Percentiles rank a stretch among this genome's conserved stretches.
These are phyloP conservation scores for Achlya hypogyna DNA, from an alignment of 352 stramenopile genomes.

Conservation along the genomic window DNA sequence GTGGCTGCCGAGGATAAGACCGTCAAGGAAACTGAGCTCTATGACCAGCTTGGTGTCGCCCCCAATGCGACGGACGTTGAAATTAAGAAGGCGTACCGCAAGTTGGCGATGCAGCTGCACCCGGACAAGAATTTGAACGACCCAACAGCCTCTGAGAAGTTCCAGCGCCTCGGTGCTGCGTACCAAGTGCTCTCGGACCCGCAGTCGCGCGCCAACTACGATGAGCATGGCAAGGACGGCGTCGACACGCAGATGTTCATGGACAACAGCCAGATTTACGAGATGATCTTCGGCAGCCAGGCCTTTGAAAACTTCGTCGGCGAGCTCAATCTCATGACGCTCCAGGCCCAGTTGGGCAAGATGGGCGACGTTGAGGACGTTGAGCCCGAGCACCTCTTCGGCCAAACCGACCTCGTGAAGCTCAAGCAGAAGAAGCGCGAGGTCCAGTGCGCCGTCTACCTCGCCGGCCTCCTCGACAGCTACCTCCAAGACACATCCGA, in stretches of 20 bases:
- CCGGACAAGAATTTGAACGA: constrained; percentile 61
- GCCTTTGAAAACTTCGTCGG: constrained; percentile 68
- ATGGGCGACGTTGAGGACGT: constrained; percentile 34
- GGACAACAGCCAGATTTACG: constrained; percentile 44
- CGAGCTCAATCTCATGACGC: constrained; percentile 45
- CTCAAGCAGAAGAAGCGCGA: constrained; percentile 28
- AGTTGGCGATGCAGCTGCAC: constrained; percentile 55
- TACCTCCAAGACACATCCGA: constrained; percentile 19
- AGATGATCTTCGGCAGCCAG: constrained; percentile 77
- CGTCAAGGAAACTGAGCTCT: constrained; percentile 57
- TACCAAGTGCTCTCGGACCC: constrained; percentile 61
- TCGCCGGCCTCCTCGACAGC: constrained; percentile 21
- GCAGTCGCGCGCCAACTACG: constrained; percentile 28
- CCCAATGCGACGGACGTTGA: constrained; percentile 36
- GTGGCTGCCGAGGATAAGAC: constrained; percentile 27
- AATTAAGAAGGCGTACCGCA: constrained; percentile 74
- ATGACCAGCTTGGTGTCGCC: constrained; percentile 63
- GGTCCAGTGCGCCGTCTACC: constrained; percentile 26
- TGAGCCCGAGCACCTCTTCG: constrained; percentile 29
- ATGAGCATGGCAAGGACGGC: constrained; percentile 30
- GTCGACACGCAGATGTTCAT: constrained; percentile 27
- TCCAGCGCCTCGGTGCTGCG: constrained; percentile 63
- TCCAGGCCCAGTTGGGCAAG: constrained; percentile 37
- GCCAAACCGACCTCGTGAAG: constrained; percentile 18
- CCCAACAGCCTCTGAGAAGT: constrained; percentile 47